Evolutionary conservation across 2,329 filamentous ascomycete genomes (phyloP), one percentile per base, ranked within the genome.

Genomic region (Verticillium nonalfalfae): DNA sequence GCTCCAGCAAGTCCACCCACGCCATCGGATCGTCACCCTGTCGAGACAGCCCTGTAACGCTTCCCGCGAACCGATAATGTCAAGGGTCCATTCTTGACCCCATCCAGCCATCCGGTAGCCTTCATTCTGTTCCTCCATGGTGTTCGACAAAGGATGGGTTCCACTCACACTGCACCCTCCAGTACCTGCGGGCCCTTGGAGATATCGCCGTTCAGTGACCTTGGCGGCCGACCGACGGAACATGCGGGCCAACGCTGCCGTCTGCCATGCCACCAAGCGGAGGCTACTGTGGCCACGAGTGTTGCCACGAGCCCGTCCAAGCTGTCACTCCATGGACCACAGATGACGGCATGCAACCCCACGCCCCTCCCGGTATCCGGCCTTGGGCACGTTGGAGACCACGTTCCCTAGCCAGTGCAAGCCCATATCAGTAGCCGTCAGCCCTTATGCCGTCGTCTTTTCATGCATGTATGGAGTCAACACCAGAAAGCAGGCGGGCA

Each of bases 391-490:
- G 18, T 4, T 52, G 45, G n/a, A 3, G 45, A 52, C 45, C 45
- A 21, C 45, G 9, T 18, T 18, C 21, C 3, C 45, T 52, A 18
- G n/a, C 18, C 10, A 52, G 45, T 21, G 45, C 45, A 18, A 21
- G 45, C 18, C 45, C 45, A 58, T 58, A 58, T 58, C 56, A 58
- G 36, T 21, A 52, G 45, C 11, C 18, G 45, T 52, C 45, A 52
- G 45, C 45, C 45, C 45, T 45, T 15, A 7, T 18, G 18, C 11
- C 26, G 39, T 13, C 4, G 57, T 39, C 58, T 60, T 56, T 59
- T 58, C 11, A 21, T 54, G 39, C 36, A 35, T 63, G 36, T 56
- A 62, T 65, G 64, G 63, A 59, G 60, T 65, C 61, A 52, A 57
- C 58, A 60, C 39, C 61, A 59, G 61, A 62, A 38, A 54, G 21